Percentiles rank a stretch among this genome's conserved stretches.
phyloP scores from a whole-genome alignment of 768 basidiomycete species.

The Psilocybe tampanensis region DNA sequence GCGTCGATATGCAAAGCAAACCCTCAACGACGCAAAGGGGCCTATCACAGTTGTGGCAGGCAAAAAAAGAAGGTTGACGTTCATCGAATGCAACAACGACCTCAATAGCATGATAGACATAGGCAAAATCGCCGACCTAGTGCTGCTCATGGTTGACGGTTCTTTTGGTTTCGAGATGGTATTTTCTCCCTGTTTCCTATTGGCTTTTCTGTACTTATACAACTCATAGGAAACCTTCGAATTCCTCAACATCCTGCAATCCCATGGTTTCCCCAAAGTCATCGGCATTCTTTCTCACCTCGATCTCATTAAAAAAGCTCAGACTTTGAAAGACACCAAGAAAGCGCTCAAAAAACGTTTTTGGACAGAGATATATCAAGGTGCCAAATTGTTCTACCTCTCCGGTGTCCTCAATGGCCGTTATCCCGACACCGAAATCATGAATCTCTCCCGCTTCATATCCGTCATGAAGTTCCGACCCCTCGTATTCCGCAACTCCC shows the following conservation, averaged over 20 bases:
- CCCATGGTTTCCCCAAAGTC: conserved; percentile 98
- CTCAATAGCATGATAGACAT: conserved; percentile 98
- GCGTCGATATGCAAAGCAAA: conserved; percentile 92
- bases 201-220: neutral
- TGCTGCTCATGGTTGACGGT: conserved; percentile 96
- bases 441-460: conserved; percentile 95
- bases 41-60: conserved; percentile 95
- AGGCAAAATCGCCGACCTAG: conserved; percentile 94
- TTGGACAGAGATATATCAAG: conserved; percentile 99
- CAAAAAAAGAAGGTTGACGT: conserved; percentile 91
- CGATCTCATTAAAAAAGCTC: conserved; percentile 92
- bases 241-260: conserved; percentile 95
- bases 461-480: conserved; percentile 99
- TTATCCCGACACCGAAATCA: conserved; percentile 95
- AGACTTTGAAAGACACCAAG: conserved; percentile 86
- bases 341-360: conserved; percentile 96
- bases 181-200: neutral
- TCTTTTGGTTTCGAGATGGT: conserved; percentile 99
- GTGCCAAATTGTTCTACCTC: conserved; percentile 97
- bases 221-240: conserved; percentile 90
- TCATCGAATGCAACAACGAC: conserved; percentile 97
- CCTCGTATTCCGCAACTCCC: conserved; percentile 91
- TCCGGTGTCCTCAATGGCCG: conserved; percentile 97
- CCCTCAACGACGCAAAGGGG: conserved; percentile 84
- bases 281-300: conserved; percentile 96